A percentile compares a stretch with the other conserved stretches of the same genome.
These are phyloP conservation scores for Botrytis cinerea DNA, from an alignment of 2,329 filamentous ascomycete genomes.

Conservation along the genomic window DNA sequence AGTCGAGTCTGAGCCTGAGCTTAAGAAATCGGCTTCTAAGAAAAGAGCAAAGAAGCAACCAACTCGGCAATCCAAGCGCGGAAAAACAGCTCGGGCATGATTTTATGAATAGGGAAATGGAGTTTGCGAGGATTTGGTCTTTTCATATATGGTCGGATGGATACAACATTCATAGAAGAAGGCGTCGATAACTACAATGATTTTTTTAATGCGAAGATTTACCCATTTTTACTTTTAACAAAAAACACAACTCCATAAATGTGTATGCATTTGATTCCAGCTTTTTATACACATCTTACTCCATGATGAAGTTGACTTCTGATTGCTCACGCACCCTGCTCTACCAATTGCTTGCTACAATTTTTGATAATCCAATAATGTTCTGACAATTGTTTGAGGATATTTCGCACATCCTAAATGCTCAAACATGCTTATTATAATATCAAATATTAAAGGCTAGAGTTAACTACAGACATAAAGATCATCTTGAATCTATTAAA, in stretches of 20 bases:
- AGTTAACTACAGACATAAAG: background rate
- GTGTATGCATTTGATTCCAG: background rate
- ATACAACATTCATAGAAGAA: constrained; percentile 9
- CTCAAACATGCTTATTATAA: background rate
- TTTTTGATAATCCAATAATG: background rate
- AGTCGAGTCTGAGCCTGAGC: background rate
- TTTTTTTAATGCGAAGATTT: background rate
- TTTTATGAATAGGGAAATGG: constrained; percentile 10
- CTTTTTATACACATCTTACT: background rate
- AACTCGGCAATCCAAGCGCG: constrained; percentile 17
- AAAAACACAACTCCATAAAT: background rate
- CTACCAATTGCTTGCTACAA: background rate
- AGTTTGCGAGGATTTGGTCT: constrained; percentile 14
- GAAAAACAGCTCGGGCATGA: constrained; percentile 3
- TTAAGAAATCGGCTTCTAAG: constrained; percentile 5
- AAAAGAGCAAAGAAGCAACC: background rate
- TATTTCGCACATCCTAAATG: background rate
- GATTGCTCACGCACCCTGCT: background rate
- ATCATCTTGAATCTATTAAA: background rate
- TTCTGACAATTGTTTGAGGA: background rate
- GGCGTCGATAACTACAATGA: constrained; percentile 3
- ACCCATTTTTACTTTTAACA: background rate
- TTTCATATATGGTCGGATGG: constrained; percentile 8
- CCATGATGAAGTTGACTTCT: background rate
- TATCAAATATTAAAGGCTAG: no score